Evolutionary conservation across 2,329 filamentous ascomycete genomes (phyloP), one percentile per base, ranked within the genome.

Genomic region (Claviceps sorghi): DNA sequence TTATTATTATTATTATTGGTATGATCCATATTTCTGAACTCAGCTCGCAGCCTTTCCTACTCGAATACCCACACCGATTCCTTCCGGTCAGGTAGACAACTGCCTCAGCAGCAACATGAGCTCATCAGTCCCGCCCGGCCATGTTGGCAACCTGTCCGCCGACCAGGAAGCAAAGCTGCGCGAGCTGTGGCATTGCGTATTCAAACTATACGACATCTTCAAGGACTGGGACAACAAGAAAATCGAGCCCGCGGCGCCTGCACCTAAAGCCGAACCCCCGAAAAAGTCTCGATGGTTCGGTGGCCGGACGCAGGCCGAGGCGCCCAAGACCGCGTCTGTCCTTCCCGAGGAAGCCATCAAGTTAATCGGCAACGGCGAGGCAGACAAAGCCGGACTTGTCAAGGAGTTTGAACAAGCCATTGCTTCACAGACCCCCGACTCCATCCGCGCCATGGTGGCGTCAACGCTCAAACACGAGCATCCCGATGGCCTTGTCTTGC

Each of bases 401-500:
- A 54, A 54, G 50, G 50, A 54, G 17, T 54, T 54, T 17, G 50
- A 54, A 41, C 22, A 44, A 10, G 53, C 50, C 32, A 42, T 54
- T 36, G 36, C 53, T 4, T 38, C 50, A 8, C 45, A 54, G 48
- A 50, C 40, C 11, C 49, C 45, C 30, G 44, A 34, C 3, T 53
- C 52, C 9, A 43, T 51, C 15, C 48, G 53, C n/a, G 54, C 52
- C 50, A 52, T 61, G 48, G 47, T 65, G 32, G 53, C 61, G 17
- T 30, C 17, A 15, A 40, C 49, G 7, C 10, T 55, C 36, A 55
- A 54, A 48, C 48, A 51, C 13, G 64, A 72, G 34, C 60, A 72
- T 49, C 69, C 69, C 0, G 69, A 72, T 50, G 63, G 66, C 0
- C 53, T 66, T 1, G 58, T 66, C 0, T 60, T 72, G n/a, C 68